A percentile compares a stretch with the other conserved stretches of the same genome.
These are phyloP conservation scores for Metarhizium anisopliae DNA, from an alignment of 2,329 filamentous ascomycete genomes.

Conservation along the genomic window DNA sequence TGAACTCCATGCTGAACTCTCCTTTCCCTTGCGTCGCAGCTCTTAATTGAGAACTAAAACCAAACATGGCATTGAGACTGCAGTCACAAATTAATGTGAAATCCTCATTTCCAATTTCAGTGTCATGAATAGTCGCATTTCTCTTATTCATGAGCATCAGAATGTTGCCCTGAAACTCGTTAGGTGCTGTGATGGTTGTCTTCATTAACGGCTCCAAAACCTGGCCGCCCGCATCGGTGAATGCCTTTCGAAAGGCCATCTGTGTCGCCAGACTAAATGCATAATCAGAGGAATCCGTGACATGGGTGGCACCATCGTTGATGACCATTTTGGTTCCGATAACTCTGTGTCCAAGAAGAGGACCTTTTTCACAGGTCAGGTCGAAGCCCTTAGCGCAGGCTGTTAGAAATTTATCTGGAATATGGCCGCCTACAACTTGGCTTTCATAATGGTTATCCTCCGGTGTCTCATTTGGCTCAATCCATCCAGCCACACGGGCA, in stretches of 20 bases:
- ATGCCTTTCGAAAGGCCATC: constrained; percentile 93
- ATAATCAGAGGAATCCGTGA: constrained; percentile 95
- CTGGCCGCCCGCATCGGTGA: constrained; percentile 68
- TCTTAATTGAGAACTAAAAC: constrained; percentile 83
- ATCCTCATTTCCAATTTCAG: constrained; percentile 86
- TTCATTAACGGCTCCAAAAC: constrained; percentile 97
- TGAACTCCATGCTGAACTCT: constrained; percentile 98
- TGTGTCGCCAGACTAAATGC: constrained; percentile 92
- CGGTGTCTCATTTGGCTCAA: constrained; percentile 73
- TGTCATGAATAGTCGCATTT: constrained; percentile 89
- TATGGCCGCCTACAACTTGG: constrained; percentile 79
- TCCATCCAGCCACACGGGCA: constrained; percentile 81
- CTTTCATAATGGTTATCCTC: constrained; percentile 77
- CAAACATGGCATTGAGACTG: constrained; percentile 95
- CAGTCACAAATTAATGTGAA: constrained; percentile 90
- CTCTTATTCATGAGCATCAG: constrained; percentile 95
- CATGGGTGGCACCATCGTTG: constrained; percentile 93
- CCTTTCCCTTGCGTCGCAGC: constrained; percentile 97
- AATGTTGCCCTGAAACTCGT: constrained; percentile 95
- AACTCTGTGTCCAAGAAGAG: constrained; percentile 85
- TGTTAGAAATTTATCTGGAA: constrained; percentile 90
- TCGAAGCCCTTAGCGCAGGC: constrained; percentile 96
- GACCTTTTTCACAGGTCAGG: constrained; percentile 72
- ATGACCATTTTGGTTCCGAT: constrained; percentile 85
- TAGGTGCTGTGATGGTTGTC: constrained; percentile 89